These are phyloP conservation scores for Salix brachista DNA, from an alignment of 345 rosid genomes.

Conservation along the genomic window DNA sequence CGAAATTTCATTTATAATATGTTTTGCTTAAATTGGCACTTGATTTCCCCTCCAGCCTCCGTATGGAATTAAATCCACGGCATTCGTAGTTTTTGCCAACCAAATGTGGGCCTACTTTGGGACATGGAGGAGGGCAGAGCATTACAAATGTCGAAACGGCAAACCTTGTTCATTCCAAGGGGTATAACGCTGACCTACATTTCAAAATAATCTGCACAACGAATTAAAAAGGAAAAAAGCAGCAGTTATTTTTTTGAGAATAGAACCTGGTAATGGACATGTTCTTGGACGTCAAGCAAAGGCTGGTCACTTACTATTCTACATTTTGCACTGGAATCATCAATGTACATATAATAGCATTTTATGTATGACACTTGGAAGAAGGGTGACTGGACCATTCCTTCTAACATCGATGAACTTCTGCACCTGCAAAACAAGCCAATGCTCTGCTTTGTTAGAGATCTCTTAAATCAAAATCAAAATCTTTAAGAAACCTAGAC, in stretches of 20 bases:
- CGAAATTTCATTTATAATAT: too few species aligned
- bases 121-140: background rate
- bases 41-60: too few species aligned
- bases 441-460: background rate
- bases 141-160: background rate
- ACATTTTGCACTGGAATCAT: conserved; percentile 22
- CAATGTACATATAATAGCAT: conserved; percentile 27
- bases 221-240: background rate
- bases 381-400: conserved; percentile 1
- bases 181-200: conserved; percentile 16
- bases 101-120: background rate
- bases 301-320: conserved; percentile 26
- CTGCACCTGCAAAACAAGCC: conserved; percentile 27
- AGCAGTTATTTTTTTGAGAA: conserved; percentile 8
- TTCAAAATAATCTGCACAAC: conserved; percentile 13
- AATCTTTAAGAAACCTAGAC: background rate
- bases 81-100: too few species aligned
- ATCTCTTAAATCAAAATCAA: background rate
- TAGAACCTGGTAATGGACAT: conserved; percentile 13
- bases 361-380: conserved; percentile 12
- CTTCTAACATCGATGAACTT: conserved; percentile 10
- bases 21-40: too few species aligned
- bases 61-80: too few species aligned
- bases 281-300: conserved; percentile 12
- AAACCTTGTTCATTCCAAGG: conserved; percentile 7